Evolutionary conservation across 495 filamentous ascomycete species (phyloP), one percentile per base, ranked within the genome.

Genomic region (Daldinia vernicosa): DNA sequence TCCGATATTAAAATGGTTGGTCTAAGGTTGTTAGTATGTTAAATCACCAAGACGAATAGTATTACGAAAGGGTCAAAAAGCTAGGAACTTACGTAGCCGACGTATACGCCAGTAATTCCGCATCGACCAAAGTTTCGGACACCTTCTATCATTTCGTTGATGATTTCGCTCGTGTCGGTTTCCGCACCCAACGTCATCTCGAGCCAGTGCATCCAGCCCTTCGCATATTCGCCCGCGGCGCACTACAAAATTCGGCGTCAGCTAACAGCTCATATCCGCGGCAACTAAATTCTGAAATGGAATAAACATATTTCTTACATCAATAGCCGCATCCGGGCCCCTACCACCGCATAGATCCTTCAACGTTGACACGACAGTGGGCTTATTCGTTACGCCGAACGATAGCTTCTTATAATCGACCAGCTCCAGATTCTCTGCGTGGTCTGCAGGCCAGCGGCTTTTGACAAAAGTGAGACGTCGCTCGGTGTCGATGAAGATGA

Each of bases 111-210:
- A 0, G 92, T 97, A 58, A 97, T 82, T 17, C 93, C 92, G 60
- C 88, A 87, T 0, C 90, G 84, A 12, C 94, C 92, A 76, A 88
- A 96, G 56, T 89, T 91, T 43, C 89, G 83, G 9, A 94, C 91
- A 12, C 89, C 84, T 40, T 89, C 89, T 43, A 97, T 87, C 89
- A 93, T 93, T 81, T 97, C 92, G 74, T 97, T 97, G 63, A 97
- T 45, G 52, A 95, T 89, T 80, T 97, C 94, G 50, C 88, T 90
- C 4, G 91, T 93, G 77, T 97, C 94, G 3, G 92, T 97, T 78
- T 97, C 94, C 52, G 91, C 76, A 0, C 92, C 92, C 0, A 94
- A 56, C 60, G 86, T 69, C 75, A 89, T 84, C 81, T 97, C 91
- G 32, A 95, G 84, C 81, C 90, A 92, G 78, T 95, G 91, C 47